phyloP scores from a whole-genome alignment of 1,284 basidiomycete species.

The Pseudomicrostroma phylloplanum region DNA sequence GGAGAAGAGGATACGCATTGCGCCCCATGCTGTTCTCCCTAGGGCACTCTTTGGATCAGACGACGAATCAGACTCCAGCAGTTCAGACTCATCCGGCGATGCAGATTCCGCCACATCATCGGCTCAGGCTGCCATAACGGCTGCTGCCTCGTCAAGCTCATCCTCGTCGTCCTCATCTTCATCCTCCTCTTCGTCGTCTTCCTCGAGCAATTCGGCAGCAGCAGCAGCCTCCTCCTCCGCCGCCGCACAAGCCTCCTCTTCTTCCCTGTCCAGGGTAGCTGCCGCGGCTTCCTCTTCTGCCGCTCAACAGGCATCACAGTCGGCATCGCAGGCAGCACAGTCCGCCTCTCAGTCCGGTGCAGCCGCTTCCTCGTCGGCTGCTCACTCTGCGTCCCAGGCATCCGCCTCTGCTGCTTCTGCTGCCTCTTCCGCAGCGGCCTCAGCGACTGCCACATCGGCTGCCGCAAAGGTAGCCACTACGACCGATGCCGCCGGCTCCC shows the following conservation, averaged over 20 bases:
- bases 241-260: not conserved
- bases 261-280: not conserved
- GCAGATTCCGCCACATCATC: too few relatives aligned
- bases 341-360: slow-evolving; percentile 4
- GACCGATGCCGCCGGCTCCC: slow-evolving; percentile 18
- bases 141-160: too few relatives aligned
- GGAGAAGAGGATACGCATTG: too few relatives aligned
- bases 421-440: slow-evolving; percentile 16
- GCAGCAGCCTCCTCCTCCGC: not conserved
- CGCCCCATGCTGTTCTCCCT: too few relatives aligned
- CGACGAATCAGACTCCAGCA: too few relatives aligned
- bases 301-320: slow-evolving; percentile 6
- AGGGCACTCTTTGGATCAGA: too few relatives aligned
- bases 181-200: not conserved
- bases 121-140: too few relatives aligned
- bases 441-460: slow-evolving; percentile 9
- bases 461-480: slow-evolving; percentile 6
- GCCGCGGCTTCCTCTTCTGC: slow-evolving; percentile 11
- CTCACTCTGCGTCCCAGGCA: slow-evolving; percentile 7
- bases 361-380: slow-evolving; percentile 14
- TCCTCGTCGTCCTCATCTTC: not conserved
- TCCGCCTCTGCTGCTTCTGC: slow-evolving; percentile 16
- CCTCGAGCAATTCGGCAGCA: not conserved
- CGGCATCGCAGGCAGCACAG: not conserved
- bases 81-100: too few relatives aligned